These are phyloP conservation scores for Diaporthe ampelina DNA, from an alignment of 2,329 filamentous ascomycete genomes.

Conservation along the genomic window DNA sequence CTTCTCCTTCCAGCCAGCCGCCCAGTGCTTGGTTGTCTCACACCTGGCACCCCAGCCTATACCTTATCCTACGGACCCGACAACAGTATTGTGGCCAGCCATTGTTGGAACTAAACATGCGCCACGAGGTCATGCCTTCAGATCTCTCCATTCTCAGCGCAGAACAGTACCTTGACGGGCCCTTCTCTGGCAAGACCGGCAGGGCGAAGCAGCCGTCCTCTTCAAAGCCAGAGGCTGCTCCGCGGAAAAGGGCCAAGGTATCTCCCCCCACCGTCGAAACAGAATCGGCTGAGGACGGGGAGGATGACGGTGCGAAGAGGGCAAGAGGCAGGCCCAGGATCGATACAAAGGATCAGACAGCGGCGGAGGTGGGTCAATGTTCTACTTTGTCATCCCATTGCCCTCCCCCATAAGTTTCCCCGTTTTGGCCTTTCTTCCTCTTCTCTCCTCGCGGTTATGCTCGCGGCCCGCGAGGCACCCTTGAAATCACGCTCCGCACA, in stretches of 20 bases:
- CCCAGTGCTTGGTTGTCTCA: not conserved
- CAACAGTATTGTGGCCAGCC: not conserved
- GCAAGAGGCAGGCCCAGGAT: constrained; percentile 81
- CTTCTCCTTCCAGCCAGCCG: not conserved
- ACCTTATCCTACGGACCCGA: not conserved
- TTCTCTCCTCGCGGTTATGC: not conserved
- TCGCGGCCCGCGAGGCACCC: not conserved
- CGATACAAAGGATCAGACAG: constrained; percentile 82
- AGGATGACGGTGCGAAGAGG: constrained; percentile 68
- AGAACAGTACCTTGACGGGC: constrained; percentile 58
- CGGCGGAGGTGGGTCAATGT: constrained; percentile 76
- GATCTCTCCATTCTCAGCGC: constrained; percentile 61
- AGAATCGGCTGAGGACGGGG: constrained; percentile 40
- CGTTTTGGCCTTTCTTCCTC: not conserved
- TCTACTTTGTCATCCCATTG: constrained; percentile 38
- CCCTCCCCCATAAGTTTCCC: not conserved
- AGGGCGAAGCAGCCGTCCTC: constrained; percentile 51
- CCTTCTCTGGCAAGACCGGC: constrained; percentile 40
- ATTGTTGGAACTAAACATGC: constrained; percentile 12
- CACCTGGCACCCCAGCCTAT: not conserved
- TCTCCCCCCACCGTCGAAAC: not conserved
- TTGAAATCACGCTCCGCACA: constrained; percentile 2
- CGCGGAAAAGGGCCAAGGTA: constrained; percentile 40
- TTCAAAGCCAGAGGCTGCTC: constrained; percentile 43
- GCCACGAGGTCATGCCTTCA: constrained; percentile 47